Conservation (phyloP, 106 monocot genomes). For the Hemerocallis citrina region DNA sequence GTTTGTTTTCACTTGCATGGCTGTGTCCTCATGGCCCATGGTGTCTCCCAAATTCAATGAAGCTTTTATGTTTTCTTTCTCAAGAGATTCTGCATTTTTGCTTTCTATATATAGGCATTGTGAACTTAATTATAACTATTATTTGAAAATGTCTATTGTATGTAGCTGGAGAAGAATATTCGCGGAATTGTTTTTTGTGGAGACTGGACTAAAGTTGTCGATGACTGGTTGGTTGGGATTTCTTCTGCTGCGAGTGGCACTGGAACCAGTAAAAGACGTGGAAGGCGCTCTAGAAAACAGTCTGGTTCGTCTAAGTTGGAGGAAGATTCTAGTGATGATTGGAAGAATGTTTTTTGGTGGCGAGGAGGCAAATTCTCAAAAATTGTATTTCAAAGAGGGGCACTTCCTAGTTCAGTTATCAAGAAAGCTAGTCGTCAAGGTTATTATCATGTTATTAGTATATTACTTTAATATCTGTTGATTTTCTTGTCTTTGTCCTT, state of each 20-base stretch:
- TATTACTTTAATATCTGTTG: too few species aligned
- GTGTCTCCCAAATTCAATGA: neutral
- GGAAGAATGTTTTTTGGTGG: conserved; percentile 56
- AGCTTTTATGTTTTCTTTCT: neutral
- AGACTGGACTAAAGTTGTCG: conserved; percentile 47
- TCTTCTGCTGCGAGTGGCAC: conserved; percentile 10
- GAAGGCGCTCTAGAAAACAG: conserved; percentile 34
- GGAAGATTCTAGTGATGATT: conserved; percentile 22
- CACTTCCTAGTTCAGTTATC: conserved; percentile 26
- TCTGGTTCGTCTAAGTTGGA: conserved; percentile 13
- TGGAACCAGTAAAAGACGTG: conserved; percentile 37
- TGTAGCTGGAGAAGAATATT: conserved; percentile 75
- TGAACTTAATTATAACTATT: neutral
- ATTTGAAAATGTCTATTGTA: neutral
- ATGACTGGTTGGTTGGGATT: conserved; percentile 27
- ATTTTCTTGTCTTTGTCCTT: conserved; percentile 8
- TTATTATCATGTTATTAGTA: conserved; percentile 7
- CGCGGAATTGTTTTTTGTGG: conserved; percentile 51
- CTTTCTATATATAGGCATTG: neutral
- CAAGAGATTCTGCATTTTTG: neutral
- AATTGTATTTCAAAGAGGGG: conserved; percentile 35
- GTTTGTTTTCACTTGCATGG: neutral
- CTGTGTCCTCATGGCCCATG: neutral
- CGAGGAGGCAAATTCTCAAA: conserved; percentile 51
- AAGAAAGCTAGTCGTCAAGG: conserved; percentile 78